Percentiles rank a stretch among this genome's conserved stretches.
phyloP scores from a whole-genome alignment of 148 eudicot species.

The Linanthus parryae region DNA sequence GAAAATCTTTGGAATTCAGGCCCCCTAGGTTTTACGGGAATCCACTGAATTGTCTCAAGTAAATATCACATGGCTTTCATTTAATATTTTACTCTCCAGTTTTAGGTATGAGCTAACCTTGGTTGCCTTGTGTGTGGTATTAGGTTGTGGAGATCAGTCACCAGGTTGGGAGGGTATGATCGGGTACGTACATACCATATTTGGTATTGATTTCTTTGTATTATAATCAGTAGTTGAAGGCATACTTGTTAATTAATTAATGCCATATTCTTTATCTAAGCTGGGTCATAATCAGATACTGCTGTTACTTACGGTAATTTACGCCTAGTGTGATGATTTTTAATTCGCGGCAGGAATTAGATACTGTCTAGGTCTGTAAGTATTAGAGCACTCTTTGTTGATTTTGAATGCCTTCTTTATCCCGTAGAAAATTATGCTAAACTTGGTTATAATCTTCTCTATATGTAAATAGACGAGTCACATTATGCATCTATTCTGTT shows the following conservation, averaged over 20 bases:
- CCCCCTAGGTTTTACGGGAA: slow-evolving; percentile 92
- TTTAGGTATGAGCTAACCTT: slow-evolving; percentile 4
- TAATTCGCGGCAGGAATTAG: background rate
- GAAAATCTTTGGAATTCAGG: slow-evolving; percentile 60
- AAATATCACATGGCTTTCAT: slow-evolving; percentile 14
- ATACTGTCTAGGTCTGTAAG: background rate
- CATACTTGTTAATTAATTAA: background rate
- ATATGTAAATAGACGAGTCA: too few species aligned
- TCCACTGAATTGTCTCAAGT: slow-evolving; percentile 83
- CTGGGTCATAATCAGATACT: background rate
- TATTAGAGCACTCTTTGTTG: too few species aligned
- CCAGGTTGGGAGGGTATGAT: slow-evolving; percentile 86
- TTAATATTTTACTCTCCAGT: background rate
- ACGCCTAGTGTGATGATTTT: background rate
- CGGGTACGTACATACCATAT: slow-evolving; percentile 43
- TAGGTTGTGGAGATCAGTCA: slow-evolving; percentile 93
- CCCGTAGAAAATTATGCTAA: too few species aligned
- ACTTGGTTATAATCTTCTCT: too few species aligned
- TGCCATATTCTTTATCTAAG: background rate
- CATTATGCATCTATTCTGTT: too few species aligned
- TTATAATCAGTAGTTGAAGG: background rate
- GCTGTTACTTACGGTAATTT: background rate
- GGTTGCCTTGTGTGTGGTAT: slow-evolving; percentile 11
- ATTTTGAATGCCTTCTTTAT: too few species aligned
- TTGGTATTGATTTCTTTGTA: background rate